Base-by-base conservation (phyloP, 768 basidiomycete species). In the Auricularia heimuer region DNA sequence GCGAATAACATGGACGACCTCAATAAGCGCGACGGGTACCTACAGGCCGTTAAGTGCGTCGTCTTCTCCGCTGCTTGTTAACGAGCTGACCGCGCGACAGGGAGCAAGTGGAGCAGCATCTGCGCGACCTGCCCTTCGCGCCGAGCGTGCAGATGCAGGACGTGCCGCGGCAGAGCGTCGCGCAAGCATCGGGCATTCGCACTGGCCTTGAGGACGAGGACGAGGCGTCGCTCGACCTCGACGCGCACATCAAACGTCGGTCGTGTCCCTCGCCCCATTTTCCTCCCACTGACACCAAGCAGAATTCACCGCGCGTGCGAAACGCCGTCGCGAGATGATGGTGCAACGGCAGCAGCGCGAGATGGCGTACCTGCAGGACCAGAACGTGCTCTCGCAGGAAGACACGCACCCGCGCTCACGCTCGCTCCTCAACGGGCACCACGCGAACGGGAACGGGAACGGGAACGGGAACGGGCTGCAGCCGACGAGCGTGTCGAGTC, bases 71-170 rank as follows among this genome's bases (percentile, higher is more conserved):
- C 18, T 51, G 18, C 8, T 8, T 14, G 6, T 8, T 6, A 29
- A 7, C 14, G 24, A 29, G 14, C 80, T 42, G 36, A 70, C 81
- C 45, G 74, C 80, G 65, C 78, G 16, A 74, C 73, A 79, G 85
- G 77, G 67, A 76, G 74, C 73, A 77, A 62, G 76, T 84, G 65
- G 72, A 89, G 54, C 79, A 84, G 54, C 81, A 83, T 47, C 76
- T 90, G 3, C 77, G 82, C 33, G 80, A 83, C 68, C 72, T 90
- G 54, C 82, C 82, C 3, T 82, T 83, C 64, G 92, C 91, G 0
- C 97, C 97, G 1, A 92, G 92, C 4, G 92, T 92, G 0, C 86
- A 84, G 54, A 83, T 96, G 80, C 92, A 94, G 33, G 85, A 89
- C 62, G 88, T 92, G 1, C 94, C 94, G 0, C 75, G 81, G 51